A percentile compares a stretch with the other conserved stretches of the same genome.
Evolutionary conservation across 371 early-diverging fungal species (phyloP).

Genomic region (Mucor sp.): DNA sequence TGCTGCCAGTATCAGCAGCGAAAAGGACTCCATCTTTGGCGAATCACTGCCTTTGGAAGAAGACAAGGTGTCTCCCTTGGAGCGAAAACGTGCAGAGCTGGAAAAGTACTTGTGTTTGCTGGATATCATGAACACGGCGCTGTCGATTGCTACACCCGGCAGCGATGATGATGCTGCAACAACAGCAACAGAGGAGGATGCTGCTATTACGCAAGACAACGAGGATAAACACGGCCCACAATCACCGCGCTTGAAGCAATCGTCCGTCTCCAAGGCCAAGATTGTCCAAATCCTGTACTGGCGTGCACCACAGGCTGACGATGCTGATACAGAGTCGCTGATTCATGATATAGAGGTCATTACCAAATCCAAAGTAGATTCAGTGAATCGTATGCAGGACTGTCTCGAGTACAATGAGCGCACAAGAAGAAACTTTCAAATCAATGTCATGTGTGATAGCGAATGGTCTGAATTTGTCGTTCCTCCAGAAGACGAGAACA

Average conservation of each 20-base stretch:
- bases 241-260: background rate
- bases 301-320: conserved; percentile 52
- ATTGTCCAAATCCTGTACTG: conserved; percentile 59
- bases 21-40: conserved; percentile 17
- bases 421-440: conserved; percentile 38
- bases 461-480: conserved; percentile 49
- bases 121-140: conserved; percentile 35
- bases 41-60: conserved; percentile 23
- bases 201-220: background rate
- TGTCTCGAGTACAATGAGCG: conserved; percentile 50
- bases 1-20: background rate
- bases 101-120: conserved; percentile 27
- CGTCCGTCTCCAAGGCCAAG: conserved; percentile 33
- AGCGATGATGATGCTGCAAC: background rate
- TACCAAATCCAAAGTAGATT: conserved; percentile 38
- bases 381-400: conserved; percentile 50
- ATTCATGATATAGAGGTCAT: conserved; percentile 39
- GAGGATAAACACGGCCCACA: background rate
- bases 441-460: conserved; percentile 30
- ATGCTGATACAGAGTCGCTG: conserved; percentile 25
- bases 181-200: background rate
- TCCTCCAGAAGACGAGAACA: conserved; percentile 7
- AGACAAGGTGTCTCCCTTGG: conserved; percentile 13
- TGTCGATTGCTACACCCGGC: conserved; percentile 47
- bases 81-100: conserved; percentile 23